Evolutionary conservation across 192 early-diverging fungal genomes (phyloP).

Genomic region (Chytriomyces hyalinus): DNA sequence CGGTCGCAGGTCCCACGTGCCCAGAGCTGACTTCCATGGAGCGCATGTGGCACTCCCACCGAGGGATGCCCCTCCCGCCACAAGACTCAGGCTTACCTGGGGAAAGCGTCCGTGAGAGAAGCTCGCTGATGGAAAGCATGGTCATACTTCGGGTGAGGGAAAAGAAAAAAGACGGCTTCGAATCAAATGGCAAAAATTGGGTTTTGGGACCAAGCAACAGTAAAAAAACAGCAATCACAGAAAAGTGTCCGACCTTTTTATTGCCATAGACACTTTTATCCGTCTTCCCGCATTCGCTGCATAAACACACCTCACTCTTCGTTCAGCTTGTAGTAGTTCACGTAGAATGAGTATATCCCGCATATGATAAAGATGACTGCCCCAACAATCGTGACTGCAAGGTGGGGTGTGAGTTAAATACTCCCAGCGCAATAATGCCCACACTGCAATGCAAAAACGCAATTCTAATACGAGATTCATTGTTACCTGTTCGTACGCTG

Average conservation of each 20-base stretch:
- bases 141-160: conserved; percentile 31
- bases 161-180: conserved; percentile 4
- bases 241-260: neutral
- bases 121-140: conserved; percentile 63
- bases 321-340: conserved; percentile 12
- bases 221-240: neutral
- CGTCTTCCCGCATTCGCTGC: neutral
- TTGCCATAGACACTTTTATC: neutral
- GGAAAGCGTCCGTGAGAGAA: conserved; percentile 80
- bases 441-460: neutral
- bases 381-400: conserved; percentile 79
- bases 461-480: neutral
- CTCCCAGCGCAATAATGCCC: neutral
- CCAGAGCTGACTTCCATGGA: neutral
- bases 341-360: conserved; percentile 58
- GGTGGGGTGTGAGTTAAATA: conserved; percentile 26
- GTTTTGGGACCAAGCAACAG: neutral
- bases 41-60: neutral
- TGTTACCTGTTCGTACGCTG: conserved; percentile 80
- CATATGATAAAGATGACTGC: conserved; percentile 89
- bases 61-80: too few species aligned
- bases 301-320: neutral
- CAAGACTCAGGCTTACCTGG: conserved; percentile 54
- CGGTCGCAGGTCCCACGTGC: neutral
- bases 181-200: neutral